Conservation (phyloP, 208 protist genomes). For the Jaenimonas drosophilae region DNA sequence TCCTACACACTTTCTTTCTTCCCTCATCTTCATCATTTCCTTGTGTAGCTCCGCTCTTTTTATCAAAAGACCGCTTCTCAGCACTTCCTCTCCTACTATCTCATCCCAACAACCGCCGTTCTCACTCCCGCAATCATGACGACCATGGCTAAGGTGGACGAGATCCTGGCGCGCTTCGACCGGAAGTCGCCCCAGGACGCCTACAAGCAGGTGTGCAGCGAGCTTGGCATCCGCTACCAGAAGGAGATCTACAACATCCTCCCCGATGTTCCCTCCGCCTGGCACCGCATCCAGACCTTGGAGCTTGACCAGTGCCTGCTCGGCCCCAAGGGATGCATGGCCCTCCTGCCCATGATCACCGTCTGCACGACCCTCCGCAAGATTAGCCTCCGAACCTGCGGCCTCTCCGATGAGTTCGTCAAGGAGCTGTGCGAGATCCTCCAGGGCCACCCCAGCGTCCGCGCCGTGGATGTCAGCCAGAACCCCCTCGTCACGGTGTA, state of each 20-base stretch:
- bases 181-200: conserved; percentile 63
- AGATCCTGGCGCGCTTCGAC: conserved; percentile 56
- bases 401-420: conserved; percentile 67
- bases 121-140: conserved; percentile 35
- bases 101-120: not conserved
- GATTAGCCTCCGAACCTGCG: conserved; percentile 43
- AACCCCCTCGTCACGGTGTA: conserved; percentile 73
- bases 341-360: conserved; percentile 59
- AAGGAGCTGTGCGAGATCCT: conserved; percentile 35
- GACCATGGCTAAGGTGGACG: conserved; percentile 57
- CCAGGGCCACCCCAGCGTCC: conserved; percentile 53
- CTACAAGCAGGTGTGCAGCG: conserved; percentile 71
- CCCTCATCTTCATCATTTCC: conserved; percentile 3
- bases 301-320: conserved; percentile 39
- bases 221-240: conserved; percentile 57
- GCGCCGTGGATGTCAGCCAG: conserved; percentile 57
- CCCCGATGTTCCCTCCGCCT: conserved; percentile 47
- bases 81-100: not conserved
- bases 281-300: conserved; percentile 55
- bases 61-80: not conserved
- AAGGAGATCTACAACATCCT: conserved; percentile 33
- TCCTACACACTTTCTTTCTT: conserved; percentile 1
- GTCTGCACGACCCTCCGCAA: conserved; percentile 60
- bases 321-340: conserved; percentile 68
- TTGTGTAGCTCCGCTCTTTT: conserved; percentile 10